phyloP scores from a whole-genome alignment of 1,139 yeast genomes.

The Zygosaccharomyces sapae region DNA sequence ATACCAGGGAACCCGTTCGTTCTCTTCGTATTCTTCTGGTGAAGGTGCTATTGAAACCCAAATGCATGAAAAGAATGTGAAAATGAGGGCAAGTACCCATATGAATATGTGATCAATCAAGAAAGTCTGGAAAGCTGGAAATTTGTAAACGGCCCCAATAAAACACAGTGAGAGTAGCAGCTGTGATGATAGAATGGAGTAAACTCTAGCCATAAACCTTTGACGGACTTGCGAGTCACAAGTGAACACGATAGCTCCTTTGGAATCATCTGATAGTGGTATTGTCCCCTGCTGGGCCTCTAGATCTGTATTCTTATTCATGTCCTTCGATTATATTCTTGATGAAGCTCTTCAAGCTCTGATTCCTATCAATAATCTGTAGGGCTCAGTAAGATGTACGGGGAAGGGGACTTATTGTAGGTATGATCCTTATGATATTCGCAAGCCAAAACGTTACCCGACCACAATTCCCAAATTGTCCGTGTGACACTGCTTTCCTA shows the following conservation, averaged over 20 bases:
- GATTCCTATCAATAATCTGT: no score
- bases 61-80: conserved; percentile 50
- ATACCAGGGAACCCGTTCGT: conserved; percentile 32
- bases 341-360: no score
- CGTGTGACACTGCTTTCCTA: no score
- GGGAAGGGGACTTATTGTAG: no score
- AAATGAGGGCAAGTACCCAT: conserved; percentile 52
- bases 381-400: no score
- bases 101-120: conserved; percentile 59
- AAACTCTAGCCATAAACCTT: conserved; percentile 74
- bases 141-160: conserved; percentile 52
- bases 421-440: no score
- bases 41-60: conserved; percentile 57
- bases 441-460: no score
- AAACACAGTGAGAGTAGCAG: conserved; percentile 57
- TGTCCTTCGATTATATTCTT: neutral
- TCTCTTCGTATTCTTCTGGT: conserved; percentile 56
- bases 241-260: conserved; percentile 70
- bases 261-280: conserved; percentile 67
- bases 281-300: neutral
- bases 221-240: conserved; percentile 75
- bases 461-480: no score
- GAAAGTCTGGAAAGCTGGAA: conserved; percentile 51
- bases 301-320: conserved; percentile 4
- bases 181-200: conserved; percentile 65